Base-by-base conservation (phyloP, 495 filamentous ascomycete genomes). In the Podospora anserina region DNA sequence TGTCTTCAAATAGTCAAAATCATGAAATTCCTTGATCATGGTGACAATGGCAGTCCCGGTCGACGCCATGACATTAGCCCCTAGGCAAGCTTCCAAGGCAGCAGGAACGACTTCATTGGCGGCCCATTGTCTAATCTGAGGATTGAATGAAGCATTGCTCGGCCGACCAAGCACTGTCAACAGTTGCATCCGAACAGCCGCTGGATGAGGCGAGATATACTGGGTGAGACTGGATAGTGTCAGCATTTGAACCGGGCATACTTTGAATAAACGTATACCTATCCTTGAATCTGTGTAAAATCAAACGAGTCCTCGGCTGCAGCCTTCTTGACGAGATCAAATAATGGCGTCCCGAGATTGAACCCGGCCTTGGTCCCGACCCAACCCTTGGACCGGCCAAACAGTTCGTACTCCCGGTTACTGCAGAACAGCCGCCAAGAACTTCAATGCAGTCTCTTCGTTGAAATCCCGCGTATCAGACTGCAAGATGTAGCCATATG, bases 321-420 rank as follows among this genome's bases (percentile, higher is more conserved):
- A 2, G 61, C 57, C 18, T 6, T 56, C 23, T 13, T 61, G 18
- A 68, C 49, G 15, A 69, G 27, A 7, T 5, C n/a, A 57, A 69
- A 71, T 11, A 61, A 56, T 16, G 5, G 16, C n/a, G 32, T 57
- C 9, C 60, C 61, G n/a, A 34, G 20, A 1, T 1, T 23, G 23
- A 23, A 23, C 23, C 23, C 23, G 23, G 23, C 23, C 1, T 58
- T 19, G 44, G n/a, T 63, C 32, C 30, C 2, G 26, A 68, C 34
- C 65, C 65, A 69, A 1, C 39, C 67, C 39, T 68, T 23, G 30
- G 65, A 27, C 57, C 67, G 62, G 61, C 54, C 32, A 32, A 72
- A 72, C n/a, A 72, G 61, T 11, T 72, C 64, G 54, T 72, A 72
- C 32, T 65, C 30, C 13, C 61, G 39, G 49, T 57, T 23, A 30